A percentile compares a stretch with the other conserved stretches of the same genome.
These are phyloP conservation scores for Adansonia digitata DNA, from an alignment of 345 rosid species.

Conservation along the genomic window DNA sequence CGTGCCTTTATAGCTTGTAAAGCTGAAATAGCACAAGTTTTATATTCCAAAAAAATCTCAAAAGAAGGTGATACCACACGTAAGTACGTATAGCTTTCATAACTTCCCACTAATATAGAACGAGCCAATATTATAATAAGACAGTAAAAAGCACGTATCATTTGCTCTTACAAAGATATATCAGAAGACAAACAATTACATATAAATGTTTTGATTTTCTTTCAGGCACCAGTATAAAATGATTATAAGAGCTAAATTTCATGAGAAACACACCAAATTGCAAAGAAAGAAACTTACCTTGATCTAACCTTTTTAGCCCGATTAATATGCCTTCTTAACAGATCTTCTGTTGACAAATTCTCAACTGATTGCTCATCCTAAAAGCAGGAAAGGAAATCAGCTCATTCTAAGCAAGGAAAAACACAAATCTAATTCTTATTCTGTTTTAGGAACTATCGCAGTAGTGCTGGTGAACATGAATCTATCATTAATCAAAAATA, in stretches of 20 bases:
- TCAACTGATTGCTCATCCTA: conserved; percentile 58
- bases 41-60: not conserved
- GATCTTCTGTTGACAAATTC: conserved; percentile 52
- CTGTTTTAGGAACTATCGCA: not conserved
- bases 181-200: not conserved
- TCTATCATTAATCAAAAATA: not conserved
- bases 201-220: not conserved
- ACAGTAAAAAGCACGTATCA: not conserved
- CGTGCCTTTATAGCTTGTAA: not conserved
- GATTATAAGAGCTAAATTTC: not conserved
- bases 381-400: conserved; percentile 15
- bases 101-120: not conserved
- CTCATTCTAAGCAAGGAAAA: conserved; percentile 3
- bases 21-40: not conserved
- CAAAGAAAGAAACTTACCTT: conserved; percentile 35
- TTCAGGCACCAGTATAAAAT: not conserved
- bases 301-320: conserved; percentile 76
- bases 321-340: conserved; percentile 59
- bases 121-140: not conserved
- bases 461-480: not conserved
- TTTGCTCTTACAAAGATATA: not conserved
- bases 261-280: not conserved
- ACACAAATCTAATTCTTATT: not conserved
- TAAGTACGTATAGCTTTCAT: not conserved
- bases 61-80: too few species aligned